Conservation (phyloP, 139 green algal genomes). For the Chlorella vulgaris region DNA sequence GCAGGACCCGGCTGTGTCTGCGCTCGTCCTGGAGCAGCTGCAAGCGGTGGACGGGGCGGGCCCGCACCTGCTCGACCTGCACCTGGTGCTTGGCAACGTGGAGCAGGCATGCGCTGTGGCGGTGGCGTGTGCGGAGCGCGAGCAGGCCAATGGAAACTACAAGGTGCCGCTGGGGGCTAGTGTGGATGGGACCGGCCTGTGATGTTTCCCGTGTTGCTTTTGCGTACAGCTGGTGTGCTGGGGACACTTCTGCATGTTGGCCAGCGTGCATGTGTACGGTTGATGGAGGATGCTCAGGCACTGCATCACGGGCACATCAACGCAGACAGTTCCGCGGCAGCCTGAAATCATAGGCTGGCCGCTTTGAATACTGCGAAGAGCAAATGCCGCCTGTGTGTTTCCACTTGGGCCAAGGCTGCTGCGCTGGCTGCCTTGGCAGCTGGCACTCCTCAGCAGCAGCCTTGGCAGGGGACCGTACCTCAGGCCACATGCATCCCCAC, state of each 20-base stretch:
- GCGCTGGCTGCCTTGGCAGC: not conserved
- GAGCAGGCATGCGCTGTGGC: slow-evolving; percentile 65
- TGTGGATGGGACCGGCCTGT: too few species aligned
- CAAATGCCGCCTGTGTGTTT: not conserved
- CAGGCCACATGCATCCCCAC: not conserved
- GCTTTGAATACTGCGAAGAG: slow-evolving; percentile 23
- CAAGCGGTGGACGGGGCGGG: slow-evolving; percentile 24
- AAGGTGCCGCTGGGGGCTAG: slow-evolving; percentile 46
- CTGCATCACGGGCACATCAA: not conserved
- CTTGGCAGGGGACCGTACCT: not conserved
- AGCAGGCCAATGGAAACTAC: slow-evolving; percentile 85
- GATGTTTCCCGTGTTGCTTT: too few species aligned
- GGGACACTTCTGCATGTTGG: too few species aligned
- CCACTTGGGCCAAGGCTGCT: not conserved
- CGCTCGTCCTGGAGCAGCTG: slow-evolving; percentile 54
- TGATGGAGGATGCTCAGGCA: not conserved
- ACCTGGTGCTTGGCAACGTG: slow-evolving; percentile 74
- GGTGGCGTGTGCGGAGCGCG: slow-evolving; percentile 44
- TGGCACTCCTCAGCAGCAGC: not conserved
- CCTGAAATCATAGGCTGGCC: not conserved
- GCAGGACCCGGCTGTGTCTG: not conserved
- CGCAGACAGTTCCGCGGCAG: slow-evolving; percentile 16
- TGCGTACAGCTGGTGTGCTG: not conserved
- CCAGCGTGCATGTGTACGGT: not conserved
- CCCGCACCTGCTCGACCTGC: slow-evolving; percentile 57